Conservation (phyloP, 306 rosid genomes). For the Corylus avellana region DNA sequence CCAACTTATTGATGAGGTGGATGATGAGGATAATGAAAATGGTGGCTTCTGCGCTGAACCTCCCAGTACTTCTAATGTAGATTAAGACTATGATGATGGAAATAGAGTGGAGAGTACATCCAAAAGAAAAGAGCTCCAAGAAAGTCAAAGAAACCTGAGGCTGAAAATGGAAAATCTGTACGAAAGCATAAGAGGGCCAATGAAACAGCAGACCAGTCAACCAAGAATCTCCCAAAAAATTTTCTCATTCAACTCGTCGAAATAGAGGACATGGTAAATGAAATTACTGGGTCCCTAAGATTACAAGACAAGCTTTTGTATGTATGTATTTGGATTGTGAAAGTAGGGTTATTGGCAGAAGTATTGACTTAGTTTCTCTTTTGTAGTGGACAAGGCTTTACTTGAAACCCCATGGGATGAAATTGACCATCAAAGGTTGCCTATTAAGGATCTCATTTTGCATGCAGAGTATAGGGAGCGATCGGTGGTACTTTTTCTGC, state of each 20-base stretch:
- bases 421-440: slow-evolving; percentile 54
- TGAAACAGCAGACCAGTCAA: slow-evolving; percentile 36
- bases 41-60: slow-evolving; percentile 42
- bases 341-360: background rate
- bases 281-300: slow-evolving; percentile 1
- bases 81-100: slow-evolving; percentile 41
- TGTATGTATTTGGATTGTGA: background rate
- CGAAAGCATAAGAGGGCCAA: slow-evolving; percentile 46
- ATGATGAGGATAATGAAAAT: slow-evolving; percentile 32
- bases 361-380: slow-evolving; percentile 33
- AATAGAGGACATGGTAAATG: slow-evolving; percentile 65
- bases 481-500: slow-evolving; percentile 50
- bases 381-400: slow-evolving; percentile 69
- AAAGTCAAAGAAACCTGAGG: slow-evolving; percentile 47
- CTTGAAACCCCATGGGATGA: slow-evolving; percentile 79
- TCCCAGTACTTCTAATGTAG: slow-evolving; percentile 28
- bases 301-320: background rate
- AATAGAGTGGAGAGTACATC: slow-evolving; percentile 31
- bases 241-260: slow-evolving; percentile 74
- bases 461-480: slow-evolving; percentile 71
- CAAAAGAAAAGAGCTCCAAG: slow-evolving; percentile 44
- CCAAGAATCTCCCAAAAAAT: slow-evolving; percentile 59
- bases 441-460: slow-evolving; percentile 68
- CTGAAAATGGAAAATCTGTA: slow-evolving; percentile 56
- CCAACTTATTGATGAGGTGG: slow-evolving; percentile 42